A percentile compares a stretch with the other conserved stretches of the same genome.
Evolutionary conservation across 352 stramenopile genomes (phyloP).

Genomic region (Pythium volutum): DNA sequence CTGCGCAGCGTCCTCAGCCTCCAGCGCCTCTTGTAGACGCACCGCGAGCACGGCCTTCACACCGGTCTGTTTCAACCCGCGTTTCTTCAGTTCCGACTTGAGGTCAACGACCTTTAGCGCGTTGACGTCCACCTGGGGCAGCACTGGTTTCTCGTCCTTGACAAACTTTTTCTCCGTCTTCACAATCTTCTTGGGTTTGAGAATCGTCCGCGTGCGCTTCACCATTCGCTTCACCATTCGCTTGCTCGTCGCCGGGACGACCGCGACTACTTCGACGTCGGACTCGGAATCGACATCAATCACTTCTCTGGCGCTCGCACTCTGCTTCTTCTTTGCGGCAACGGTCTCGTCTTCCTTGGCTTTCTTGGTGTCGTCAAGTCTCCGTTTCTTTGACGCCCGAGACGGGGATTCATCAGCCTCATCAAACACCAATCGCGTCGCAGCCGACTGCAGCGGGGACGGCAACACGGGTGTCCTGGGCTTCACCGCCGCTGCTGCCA

Average conservation of each 20-base stretch:
- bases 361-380: constrained; percentile 6
- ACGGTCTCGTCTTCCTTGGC: not conserved
- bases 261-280: not conserved
- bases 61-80: constrained; percentile 47
- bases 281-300: constrained; percentile 6
- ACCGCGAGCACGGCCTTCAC: constrained; percentile 50
- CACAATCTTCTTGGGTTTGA: constrained; percentile 28
- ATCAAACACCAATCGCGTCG: constrained; percentile 19
- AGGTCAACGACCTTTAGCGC: constrained; percentile 53
- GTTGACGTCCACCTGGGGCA: constrained; percentile 25
- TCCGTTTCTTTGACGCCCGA: constrained; percentile 19
- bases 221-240: constrained; percentile 28
- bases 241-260: not conserved
- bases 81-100: constrained; percentile 52
- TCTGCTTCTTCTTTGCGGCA: not conserved
- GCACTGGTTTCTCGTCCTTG: constrained; percentile 25
- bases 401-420: constrained; percentile 5
- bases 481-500: constrained; percentile 9
- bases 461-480: constrained; percentile 11
- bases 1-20: constrained; percentile 34
- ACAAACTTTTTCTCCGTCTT: constrained; percentile 26
- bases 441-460: not conserved
- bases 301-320: not conserved
- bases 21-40: constrained; percentile 44
- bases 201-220: constrained; percentile 40